Percentiles rank a stretch among this genome's conserved stretches.
phyloP scores from a whole-genome alignment of 805 yeast species.

The Candida dendrica region DNA sequence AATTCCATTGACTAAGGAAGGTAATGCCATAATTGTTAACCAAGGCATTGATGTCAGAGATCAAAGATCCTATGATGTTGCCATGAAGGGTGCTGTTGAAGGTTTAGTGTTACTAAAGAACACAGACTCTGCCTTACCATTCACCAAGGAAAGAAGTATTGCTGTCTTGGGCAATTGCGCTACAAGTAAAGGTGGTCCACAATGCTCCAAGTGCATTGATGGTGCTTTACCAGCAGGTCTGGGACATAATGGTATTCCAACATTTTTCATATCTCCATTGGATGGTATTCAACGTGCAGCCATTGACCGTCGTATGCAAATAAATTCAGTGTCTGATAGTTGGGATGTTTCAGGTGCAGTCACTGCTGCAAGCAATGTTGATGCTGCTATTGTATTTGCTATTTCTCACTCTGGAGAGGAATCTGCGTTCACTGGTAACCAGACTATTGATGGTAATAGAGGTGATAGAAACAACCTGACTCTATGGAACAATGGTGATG shows the following conservation, averaged over 20 bases:
- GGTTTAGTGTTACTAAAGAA: slow-evolving; percentile 52
- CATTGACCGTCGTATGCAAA: slow-evolving; percentile 30
- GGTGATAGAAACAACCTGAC: slow-evolving; percentile 49
- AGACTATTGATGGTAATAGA: slow-evolving; percentile 41
- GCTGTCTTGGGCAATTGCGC: no score
- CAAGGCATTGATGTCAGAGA: slow-evolving; percentile 48
- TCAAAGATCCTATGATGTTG: slow-evolving; percentile 38
- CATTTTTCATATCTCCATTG: slow-evolving; percentile 44
- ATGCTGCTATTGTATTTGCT: slow-evolving; percentile 45
- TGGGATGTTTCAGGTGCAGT: slow-evolving; percentile 34
- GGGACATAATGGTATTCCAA: slow-evolving; percentile 48
- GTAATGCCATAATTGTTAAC: slow-evolving; percentile 47
- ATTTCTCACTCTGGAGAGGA: slow-evolving; percentile 51
- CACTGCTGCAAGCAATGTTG: slow-evolving; percentile 36
- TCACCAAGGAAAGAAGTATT: no score
- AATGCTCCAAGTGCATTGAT: slow-evolving; percentile 50
- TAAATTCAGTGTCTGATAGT: slow-evolving; percentile 33
- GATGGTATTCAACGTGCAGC: slow-evolving; percentile 43
- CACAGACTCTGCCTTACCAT: slow-evolving; percentile 42
- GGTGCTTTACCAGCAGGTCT: slow-evolving; percentile 42
- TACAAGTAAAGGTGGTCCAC: slow-evolving; percentile 38
- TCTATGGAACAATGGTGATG: slow-evolving; percentile 39
- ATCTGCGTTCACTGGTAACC: slow-evolving; percentile 14
- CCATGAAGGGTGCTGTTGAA: slow-evolving; percentile 49
- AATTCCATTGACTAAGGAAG: slow-evolving; percentile 45